Conservation (phyloP, 371 early-diverging fungal species). For the Sporodiniella umbellata region DNA sequence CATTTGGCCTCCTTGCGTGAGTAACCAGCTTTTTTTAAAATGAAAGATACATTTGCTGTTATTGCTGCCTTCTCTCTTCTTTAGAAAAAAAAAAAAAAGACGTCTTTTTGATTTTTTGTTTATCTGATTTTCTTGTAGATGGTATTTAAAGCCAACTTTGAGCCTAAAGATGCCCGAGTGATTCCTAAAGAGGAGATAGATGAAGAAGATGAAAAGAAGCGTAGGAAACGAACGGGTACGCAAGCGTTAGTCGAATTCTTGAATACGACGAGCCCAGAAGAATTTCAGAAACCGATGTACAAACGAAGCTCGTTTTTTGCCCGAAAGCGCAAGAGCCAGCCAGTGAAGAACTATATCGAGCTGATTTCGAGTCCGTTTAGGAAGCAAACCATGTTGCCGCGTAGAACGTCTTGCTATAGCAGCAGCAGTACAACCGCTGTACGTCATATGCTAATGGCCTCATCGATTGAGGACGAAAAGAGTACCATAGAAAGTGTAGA, state of each 20-base stretch:
- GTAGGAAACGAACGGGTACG: slow-evolving; percentile 27
- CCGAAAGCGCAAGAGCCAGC: slow-evolving; percentile 1
- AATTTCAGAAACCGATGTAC: slow-evolving; percentile 19
- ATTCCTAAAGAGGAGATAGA: slow-evolving; percentile 10
- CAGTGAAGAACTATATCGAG: slow-evolving; percentile 20
- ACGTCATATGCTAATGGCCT: background rate
- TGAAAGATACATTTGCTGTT: too few relatives aligned
- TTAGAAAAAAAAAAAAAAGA: background rate
- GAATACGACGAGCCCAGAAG: slow-evolving; percentile 32
- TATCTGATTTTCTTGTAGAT: slow-evolving; percentile 2
- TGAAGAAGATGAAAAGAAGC: slow-evolving; percentile 11
- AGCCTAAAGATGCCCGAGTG: slow-evolving; percentile 32
- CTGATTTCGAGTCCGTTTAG: slow-evolving; percentile 20
- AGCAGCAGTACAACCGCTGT: slow-evolving; percentile 1
- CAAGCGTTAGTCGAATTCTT: slow-evolving; percentile 34
- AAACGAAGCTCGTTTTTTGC: slow-evolving; percentile 19
- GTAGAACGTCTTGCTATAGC: background rate
- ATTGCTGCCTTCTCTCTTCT: too few relatives aligned
- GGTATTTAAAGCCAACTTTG: slow-evolving; percentile 17
- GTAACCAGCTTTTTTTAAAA: too few relatives aligned
- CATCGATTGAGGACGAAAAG: background rate
- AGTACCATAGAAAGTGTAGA: background rate
- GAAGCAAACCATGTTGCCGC: background rate
- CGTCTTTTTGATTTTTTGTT: background rate
- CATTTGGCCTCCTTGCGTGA: too few relatives aligned